Evolutionary conservation across 305 asterid genomes (phyloP).

Genomic region (Plantago lanceolata): DNA sequence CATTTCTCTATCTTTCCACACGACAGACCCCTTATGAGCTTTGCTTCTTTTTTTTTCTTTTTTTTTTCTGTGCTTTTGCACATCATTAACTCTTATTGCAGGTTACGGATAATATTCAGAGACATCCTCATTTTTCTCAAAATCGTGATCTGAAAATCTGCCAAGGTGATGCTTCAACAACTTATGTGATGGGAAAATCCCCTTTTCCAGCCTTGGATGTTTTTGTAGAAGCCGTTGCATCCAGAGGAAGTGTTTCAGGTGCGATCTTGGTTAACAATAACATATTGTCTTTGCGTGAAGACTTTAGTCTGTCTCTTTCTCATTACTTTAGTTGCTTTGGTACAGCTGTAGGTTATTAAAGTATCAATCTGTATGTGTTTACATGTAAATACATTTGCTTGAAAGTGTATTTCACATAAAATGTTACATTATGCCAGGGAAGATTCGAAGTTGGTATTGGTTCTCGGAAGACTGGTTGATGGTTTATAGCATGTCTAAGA

Average conservation of each 20-base stretch:
- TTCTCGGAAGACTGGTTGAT: constrained; percentile 82
- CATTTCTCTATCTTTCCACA: background rate
- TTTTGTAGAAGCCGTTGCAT: constrained; percentile 61
- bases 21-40: background rate
- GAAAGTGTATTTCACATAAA: constrained; percentile 17
- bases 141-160: constrained; percentile 44
- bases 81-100: constrained; percentile 27
- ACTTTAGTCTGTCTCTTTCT: background rate
- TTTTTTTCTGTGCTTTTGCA: background rate
- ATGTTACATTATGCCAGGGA: constrained; percentile 47
- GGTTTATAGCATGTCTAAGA: constrained; percentile 90
- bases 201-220: constrained; percentile 78
- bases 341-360: background rate
- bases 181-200: constrained; percentile 74
- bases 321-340: background rate
- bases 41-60: constrained; percentile 7
- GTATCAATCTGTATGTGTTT: constrained; percentile 15
- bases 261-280: constrained; percentile 17
- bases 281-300: constrained; percentile 20
- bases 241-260: constrained; percentile 77
- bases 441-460: constrained; percentile 91
- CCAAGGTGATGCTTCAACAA: constrained; percentile 56
- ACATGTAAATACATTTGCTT: constrained; percentile 10
- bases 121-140: constrained; percentile 30
- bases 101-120: constrained; percentile 36